Base-by-base conservation (phyloP, 2,329 filamentous ascomycete genomes). In the Cryphonectria radicalis region DNA sequence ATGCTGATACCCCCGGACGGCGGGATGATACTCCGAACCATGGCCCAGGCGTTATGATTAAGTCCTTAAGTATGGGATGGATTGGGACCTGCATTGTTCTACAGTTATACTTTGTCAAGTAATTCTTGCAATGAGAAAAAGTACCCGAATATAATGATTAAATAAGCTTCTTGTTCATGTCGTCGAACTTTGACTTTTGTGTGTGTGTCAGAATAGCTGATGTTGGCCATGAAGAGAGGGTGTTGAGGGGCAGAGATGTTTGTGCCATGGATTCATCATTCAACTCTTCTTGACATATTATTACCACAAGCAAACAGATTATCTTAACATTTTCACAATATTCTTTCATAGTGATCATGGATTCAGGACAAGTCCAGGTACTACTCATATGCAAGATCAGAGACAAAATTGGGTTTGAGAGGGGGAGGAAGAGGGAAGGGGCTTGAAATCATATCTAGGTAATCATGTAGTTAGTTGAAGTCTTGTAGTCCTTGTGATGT, bases 1-100 rank as follows among this genome's bases (percentile, higher is more conserved):
- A 64, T 10, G 62, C 53, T 69, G 62, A 69, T 69, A 71, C 66
- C 66, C 66, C n/a, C n/a, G n/a, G 63, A 32, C 19, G 42, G 28
- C 25, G 69, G 67, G 35, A 55, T n/a, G 62, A 62, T 59, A 22
- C 22, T 32, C 14, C 53, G 14, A 28, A 57, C 14, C 59, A 37
- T 62, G 53, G 43, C 6, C n/a, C 50, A 7, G 53, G 42, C 37
- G 32, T 25, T 42, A 28, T 37, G 19, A 28, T 43, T 25, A 19
- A 17, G n/a, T 4, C 55, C 35, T n/a, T 32, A 6, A 22, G 40
- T n/a, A 32, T 32, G 32, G 32, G 32, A 10, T 25, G 17, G 11
- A 57, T 57, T 19, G 50, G 22, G 53, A 25, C 17, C 35, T 11
- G 14, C 53, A 43, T 42, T 42, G 35, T 43, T 43, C 6, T 60